phyloP scores from a whole-genome alignment of 2,329 filamentous ascomycete species.

The Pseudocercospora musae region DNA sequence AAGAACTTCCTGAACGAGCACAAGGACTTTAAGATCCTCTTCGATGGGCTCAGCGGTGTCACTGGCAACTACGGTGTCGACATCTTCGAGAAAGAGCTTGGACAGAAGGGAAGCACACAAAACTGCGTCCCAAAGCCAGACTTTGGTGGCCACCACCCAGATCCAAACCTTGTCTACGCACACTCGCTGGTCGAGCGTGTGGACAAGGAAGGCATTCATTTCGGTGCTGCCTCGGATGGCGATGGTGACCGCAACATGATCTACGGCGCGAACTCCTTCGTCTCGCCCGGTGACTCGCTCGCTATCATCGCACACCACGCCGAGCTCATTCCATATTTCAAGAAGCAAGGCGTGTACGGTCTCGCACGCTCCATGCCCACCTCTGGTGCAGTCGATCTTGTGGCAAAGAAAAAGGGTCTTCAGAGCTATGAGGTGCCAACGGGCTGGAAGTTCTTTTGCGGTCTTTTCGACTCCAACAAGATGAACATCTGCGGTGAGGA shows the following conservation, averaged over 20 bases:
- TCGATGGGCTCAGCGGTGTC: constrained; percentile 90
- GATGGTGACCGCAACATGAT: constrained; percentile 99
- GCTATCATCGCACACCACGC: constrained; percentile 98
- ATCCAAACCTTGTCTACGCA: constrained; percentile 96
- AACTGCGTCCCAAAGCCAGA: constrained; percentile 91
- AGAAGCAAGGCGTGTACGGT: constrained; percentile 93
- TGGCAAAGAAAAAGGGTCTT: constrained; percentile 90
- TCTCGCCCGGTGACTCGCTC: constrained; percentile 93
- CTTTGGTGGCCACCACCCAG: constrained; percentile 95
- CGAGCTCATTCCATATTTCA: constrained; percentile 95
- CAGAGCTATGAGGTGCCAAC: constrained; percentile 95
- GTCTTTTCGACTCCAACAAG: constrained; percentile 89
- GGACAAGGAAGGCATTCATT: constrained; percentile 86
- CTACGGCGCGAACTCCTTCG: constrained; percentile 93
- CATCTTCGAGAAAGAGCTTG: constrained; percentile 93
- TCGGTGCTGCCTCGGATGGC: constrained; percentile 92
- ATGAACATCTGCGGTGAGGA: constrained; percentile 98
- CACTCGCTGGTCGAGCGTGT: constrained; percentile 92
- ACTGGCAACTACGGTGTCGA: constrained; percentile 92
- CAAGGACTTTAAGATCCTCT: constrained; percentile 92
- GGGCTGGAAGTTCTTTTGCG: constrained; percentile 99
- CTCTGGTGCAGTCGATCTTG: constrained; percentile 88
- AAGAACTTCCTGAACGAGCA: constrained; percentile 86
- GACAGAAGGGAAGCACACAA: constrained; percentile 76
- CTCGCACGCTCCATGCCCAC: constrained; percentile 97